These are phyloP conservation scores for Xylaria sp. DNA, from an alignment of 2,329 filamentous ascomycete species.

Conservation along the genomic window DNA sequence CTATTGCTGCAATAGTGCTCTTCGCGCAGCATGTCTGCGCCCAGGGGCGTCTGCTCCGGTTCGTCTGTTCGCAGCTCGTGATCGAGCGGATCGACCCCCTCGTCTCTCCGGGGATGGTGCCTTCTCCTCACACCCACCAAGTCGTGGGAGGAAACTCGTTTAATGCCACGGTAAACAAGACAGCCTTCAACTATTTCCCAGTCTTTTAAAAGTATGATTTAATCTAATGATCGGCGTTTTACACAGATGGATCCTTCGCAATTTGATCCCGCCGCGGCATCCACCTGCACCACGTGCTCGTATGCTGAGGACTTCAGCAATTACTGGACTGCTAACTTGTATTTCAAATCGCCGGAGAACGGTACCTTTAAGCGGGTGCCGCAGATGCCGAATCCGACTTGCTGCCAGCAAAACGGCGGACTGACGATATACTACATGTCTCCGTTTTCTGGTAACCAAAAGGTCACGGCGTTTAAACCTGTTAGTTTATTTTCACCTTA, in stretches of 20 bases:
- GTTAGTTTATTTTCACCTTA: constrained; percentile 24
- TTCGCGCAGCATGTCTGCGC: constrained; percentile 29
- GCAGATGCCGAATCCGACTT: constrained; percentile 40
- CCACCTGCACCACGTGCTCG: constrained; percentile 46
- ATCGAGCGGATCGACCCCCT: constrained; percentile 34
- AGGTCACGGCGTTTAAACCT: constrained; percentile 51
- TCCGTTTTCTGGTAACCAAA: constrained; percentile 38
- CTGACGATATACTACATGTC: constrained; percentile 52
- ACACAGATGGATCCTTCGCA: constrained; percentile 31
- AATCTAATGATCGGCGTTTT: constrained; percentile 4
- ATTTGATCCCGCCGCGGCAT: constrained; percentile 28
- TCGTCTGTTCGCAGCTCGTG: constrained; percentile 35
- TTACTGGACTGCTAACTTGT: constrained; percentile 44
- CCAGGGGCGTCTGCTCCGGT: constrained; percentile 32
- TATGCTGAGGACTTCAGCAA: constrained; percentile 45
- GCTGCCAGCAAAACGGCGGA: constrained; percentile 42
- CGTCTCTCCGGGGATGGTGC: constrained; percentile 31
- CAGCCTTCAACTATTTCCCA: not conserved
- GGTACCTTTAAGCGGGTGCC: constrained; percentile 45
- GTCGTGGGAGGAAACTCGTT: constrained; percentile 35
- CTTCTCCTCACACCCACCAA: constrained; percentile 33
- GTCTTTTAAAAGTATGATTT: constrained; percentile 2
- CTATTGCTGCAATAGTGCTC: constrained; percentile 22
- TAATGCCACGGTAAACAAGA: constrained; percentile 31
- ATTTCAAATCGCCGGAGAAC: constrained; percentile 42